Evolutionary conservation across 2,329 filamentous ascomycete species (phyloP), one percentile per base, ranked within the genome.

Genomic region (Clathrospora elynae): DNA sequence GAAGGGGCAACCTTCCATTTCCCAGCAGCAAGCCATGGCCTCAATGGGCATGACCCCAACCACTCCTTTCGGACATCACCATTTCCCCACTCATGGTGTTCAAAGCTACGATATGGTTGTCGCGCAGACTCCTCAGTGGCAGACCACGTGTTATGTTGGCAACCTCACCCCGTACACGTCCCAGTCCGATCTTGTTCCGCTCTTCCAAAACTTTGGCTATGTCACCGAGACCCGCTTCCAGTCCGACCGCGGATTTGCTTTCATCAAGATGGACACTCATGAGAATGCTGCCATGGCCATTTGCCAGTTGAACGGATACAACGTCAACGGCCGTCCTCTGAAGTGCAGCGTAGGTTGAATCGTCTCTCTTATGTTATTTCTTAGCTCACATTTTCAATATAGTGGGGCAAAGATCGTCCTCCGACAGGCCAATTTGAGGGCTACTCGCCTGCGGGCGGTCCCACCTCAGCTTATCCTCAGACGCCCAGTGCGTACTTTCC

Each of bases 401-500:
- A 97, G 92, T 99, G 93, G 93, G 93, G 93, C 70, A 99, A 99
- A 77, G 93, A 99, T 74, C 95, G 96, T 75, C 90, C 91, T 38
- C 90, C 93, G 18, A 90, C 84, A 61, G 82, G 85, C 57, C 80
- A 87, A 64, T 87, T 86, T 59, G 95, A 96, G 62, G 88, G 89
- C 59, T 92, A 88, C 68, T 85, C 87, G 59, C 86, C 91, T 39
- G 88, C 91, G 68, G 88, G 49, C 39, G 86, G 69, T 80, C 59
- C 85, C 83, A 73, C 85, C 80, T 57, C 83, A 81, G 85, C 79
- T 42, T 96, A 86, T 66, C 86, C 88, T 53, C 88, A 85, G 61
- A 88, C 89, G 30, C 87, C 89, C 46, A 85, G 84, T 45, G 78
- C 80, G 23, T 96, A 90, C 77, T 97, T 96, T 72, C 90, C 92